Evolutionary conservation across 495 filamentous ascomycete genomes (phyloP).

Genomic region (Talaromyces proteolyticus): DNA sequence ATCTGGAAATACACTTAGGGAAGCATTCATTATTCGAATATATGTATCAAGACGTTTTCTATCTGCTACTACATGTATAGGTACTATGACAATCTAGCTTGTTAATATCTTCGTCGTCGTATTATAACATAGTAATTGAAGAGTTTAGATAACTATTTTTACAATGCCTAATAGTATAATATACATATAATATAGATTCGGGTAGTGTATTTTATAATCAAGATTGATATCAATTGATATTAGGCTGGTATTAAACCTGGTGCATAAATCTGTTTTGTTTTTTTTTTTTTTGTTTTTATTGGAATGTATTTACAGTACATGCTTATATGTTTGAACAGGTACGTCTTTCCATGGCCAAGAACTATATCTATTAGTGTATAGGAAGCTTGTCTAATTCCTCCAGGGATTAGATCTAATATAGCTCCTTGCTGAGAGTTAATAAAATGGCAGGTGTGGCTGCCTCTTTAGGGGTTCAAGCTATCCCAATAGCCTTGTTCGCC

Average conservation of each 20-base stretch:
- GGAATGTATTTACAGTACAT: too few species aligned
- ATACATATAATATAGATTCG: constrained; percentile 24
- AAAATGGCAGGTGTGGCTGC: constrained; percentile 34
- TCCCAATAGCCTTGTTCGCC: constrained; percentile 32
- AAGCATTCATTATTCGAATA: constrained; percentile 49
- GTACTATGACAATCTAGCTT: constrained; percentile 34
- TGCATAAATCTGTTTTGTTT: constrained; percentile 24
- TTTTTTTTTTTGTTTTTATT: too few species aligned
- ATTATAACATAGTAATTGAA: constrained; percentile 14
- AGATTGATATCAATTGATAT: constrained; percentile 19
- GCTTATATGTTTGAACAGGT: constrained; percentile 34
- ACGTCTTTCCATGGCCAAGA: constrained; percentile 32
- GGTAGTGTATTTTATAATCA: constrained; percentile 18
- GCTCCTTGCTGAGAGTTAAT: constrained; percentile 32
- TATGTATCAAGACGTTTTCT: constrained; percentile 41
- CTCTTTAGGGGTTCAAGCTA: constrained; percentile 36
- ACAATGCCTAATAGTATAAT: too few species aligned
- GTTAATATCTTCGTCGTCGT: constrained; percentile 14
- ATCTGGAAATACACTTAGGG: constrained; percentile 47
- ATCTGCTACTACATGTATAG: constrained; percentile 39
- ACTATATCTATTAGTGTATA: constrained; percentile 43
- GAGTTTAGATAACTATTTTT: too few species aligned
- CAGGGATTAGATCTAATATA: constrained; percentile 36
- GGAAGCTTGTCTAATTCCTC: constrained; percentile 34
- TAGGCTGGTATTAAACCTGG: constrained; percentile 16